Base-by-base conservation (phyloP, 177 flowering plant species). In the Vitis hybrid region DNA sequence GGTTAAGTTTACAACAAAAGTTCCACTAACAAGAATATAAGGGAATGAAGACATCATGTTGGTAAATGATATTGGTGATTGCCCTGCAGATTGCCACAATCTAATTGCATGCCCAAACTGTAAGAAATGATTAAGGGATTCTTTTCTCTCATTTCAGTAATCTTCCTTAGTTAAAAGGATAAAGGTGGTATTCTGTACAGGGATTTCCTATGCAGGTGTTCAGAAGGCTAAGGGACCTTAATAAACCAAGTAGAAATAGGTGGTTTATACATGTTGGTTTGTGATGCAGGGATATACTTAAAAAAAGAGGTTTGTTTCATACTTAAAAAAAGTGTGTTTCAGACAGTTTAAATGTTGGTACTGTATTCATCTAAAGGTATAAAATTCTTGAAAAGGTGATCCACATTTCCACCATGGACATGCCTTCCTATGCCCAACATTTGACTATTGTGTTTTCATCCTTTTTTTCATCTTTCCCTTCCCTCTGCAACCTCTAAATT, bases 131-230 rank as follows among this genome's bases (percentile, higher is more conserved):
- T 54, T 15, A n/a, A 14, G 56, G 7, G 17, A 54, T 54, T 54
- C 7, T 7, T 54, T 54, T 17, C 19, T 54, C n/a, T 54, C 56
- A 54, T 54, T 17, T 54, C n/a, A 13, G 56, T 54, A 54, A 26
- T 26, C 30, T 15, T n/a, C 56, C 56, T 14, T 54, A 14, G 17
- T 17, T 54, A 5, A 17, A 54, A 54, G 64, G 56, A 52, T 10
- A 57, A 52, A 21, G 30, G 18, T 9, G 58, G 65, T 65, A 19
- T 30, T 30, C 48, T 8, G 63, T 30, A 52, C 62, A 26, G 56
- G 50, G 48, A 56, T 14, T 70, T 70, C 48, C 61, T 58, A 55
- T 67, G 62, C 77, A 74, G 72, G 62, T 50, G 51, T 55, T 32
- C 68, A 45, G 12, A 60, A 63, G 23, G 58, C 45, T 19, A 52